Evolutionary conservation across 345 rosid genomes (phyloP).

Genomic region (Trapa incisa): DNA sequence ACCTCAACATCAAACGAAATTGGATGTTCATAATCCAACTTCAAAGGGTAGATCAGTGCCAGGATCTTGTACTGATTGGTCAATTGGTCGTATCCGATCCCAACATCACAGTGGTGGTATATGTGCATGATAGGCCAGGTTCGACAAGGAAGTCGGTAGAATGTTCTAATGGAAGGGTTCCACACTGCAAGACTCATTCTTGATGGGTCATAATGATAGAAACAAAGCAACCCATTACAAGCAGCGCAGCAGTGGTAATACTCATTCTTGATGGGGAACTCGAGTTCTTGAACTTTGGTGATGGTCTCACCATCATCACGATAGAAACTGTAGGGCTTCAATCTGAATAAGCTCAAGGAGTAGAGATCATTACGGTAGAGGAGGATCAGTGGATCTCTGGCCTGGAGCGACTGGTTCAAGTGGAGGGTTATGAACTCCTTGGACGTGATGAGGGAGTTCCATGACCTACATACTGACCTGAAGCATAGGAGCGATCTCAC

Average conservation of each 20-base stretch:
- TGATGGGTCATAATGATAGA: not conserved
- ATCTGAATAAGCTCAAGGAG: not conserved
- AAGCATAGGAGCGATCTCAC: constrained; percentile 12
- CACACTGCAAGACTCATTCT: constrained; percentile 5
- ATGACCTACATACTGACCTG: constrained; percentile 12
- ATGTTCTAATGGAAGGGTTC: constrained; percentile 14
- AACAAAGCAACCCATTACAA: constrained; percentile 13
- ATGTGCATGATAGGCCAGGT: not conserved
- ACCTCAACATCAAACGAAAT: constrained; percentile 16
- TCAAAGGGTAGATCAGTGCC: constrained; percentile 9
- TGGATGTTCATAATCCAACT: not conserved
- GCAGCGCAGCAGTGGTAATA: constrained; percentile 6
- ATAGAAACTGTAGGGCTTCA: constrained; percentile 6
- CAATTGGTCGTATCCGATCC: constrained; percentile 17
- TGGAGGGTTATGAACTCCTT: constrained; percentile 10
- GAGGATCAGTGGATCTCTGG: not conserved
- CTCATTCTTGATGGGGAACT: constrained; percentile 7
- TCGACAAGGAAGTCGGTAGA: not conserved
- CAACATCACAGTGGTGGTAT: not conserved
- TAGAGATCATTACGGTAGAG: not conserved
- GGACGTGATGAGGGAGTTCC: constrained; percentile 10
- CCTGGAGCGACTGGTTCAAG: not conserved
- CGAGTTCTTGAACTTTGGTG: constrained; percentile 7
- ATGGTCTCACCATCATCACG: not conserved
- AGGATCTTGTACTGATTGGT: constrained; percentile 20